Base-by-base conservation (phyloP, 805 yeast species). In the Torulaspora microellipsoides region DNA sequence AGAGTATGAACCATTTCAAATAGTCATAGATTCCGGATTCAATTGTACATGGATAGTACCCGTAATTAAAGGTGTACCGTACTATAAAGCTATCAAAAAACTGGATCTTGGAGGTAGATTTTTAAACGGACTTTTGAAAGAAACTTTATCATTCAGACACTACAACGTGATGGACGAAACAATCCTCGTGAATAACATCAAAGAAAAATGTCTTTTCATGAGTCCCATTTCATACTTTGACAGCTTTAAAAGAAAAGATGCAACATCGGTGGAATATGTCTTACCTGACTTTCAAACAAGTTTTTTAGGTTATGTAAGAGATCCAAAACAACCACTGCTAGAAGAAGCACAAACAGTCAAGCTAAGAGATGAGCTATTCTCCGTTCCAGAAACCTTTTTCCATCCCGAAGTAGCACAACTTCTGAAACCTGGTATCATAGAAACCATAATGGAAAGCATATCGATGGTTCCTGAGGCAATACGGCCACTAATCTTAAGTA, bases 101-200 rank as follows among this genome's bases (percentile, higher is more conserved):
- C 66, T 90, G 41, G 91, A 89, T 35, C 77, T 95, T 36, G 99
- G 93, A 0, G 99, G 99, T 0, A 75, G 86, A 44, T 71, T 86
- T 38, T 65, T 93, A 40, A 86, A 88, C 41, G 96, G 96, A 3
- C 77, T 83, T 38, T 64, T 95, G 40, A 74, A 89, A 49, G 98
- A 93, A 58, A 73, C 86, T 38, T 77, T 91, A 10, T 87, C 96
- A 2, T 93, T 85, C 59, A 72, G 97, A 42, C 93, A 93, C 67
- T 93, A 90, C 62, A 91, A 93, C 58, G 89, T 93, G 53, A 81
- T 87, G 59, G 96, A 93, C 48, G 99, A 95, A 64, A 83, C 95
- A 0, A 70, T 85, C 2, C 66, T 93, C 36, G 81, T 93, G 38
- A 87, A 89, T 58, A 81, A 84, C 37, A 85, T 95, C 52, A 93